phyloP scores from a whole-genome alignment of 164 flowering plant species.

The Kalanchoe fedtschenkoi region DNA sequence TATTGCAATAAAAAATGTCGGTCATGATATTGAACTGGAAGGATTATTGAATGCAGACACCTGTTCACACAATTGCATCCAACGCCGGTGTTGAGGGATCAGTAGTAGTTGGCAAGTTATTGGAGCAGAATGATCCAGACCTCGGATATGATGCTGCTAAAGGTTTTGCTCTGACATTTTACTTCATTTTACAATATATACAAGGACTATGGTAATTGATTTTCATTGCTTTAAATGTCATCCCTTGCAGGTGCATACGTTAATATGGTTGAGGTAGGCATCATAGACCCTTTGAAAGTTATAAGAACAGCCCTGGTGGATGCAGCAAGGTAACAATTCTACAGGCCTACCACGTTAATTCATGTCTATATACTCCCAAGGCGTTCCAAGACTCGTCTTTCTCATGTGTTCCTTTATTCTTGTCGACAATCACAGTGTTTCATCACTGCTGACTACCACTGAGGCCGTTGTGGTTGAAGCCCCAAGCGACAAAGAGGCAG shows the following conservation, averaged over 20 bases:
- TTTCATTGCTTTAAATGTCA: not conserved
- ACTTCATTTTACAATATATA: too few species aligned
- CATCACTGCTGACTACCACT: too few species aligned
- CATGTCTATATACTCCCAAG: too few species aligned
- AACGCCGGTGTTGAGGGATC: conserved; percentile 99
- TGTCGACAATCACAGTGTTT: too few species aligned
- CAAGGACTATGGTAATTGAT: not conserved
- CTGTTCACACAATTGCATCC: conserved; percentile 76
- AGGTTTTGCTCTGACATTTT: conserved; percentile 32
- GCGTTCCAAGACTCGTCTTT: too few species aligned
- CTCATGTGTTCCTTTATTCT: too few species aligned
- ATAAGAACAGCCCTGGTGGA: conserved; percentile 97
- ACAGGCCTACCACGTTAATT: too few species aligned
- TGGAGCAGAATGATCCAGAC: conserved; percentile 80
- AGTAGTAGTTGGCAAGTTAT: conserved; percentile 88
- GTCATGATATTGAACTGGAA: not conserved
- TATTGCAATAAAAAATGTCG: too few species aligned
- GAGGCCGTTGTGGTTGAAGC: too few species aligned
- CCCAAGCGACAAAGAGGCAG: too few species aligned
- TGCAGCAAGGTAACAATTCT: conserved; percentile 97
- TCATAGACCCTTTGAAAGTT: conserved; percentile 90
- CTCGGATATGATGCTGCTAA: conserved; percentile 99
- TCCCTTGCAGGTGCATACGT: conserved; percentile 68
- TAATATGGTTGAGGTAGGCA: conserved; percentile 91
- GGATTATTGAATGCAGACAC: conserved; percentile 37